Evolutionary conservation across 805 yeast genomes (phyloP), one percentile per base, ranked within the genome.

Genomic region (Kluyveromyces wickerhamii): DNA sequence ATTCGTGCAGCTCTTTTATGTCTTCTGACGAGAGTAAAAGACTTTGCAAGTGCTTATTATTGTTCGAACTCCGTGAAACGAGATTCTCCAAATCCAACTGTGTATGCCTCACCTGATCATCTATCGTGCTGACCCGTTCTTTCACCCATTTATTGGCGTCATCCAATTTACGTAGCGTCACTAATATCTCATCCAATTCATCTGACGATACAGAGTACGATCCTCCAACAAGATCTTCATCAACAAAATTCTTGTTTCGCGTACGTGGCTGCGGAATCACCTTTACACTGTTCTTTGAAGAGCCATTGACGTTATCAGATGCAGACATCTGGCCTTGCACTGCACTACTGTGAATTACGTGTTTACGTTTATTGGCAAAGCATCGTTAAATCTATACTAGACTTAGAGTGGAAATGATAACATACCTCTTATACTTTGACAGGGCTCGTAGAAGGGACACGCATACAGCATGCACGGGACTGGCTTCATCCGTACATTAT

Each of bases 21-120:
- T 38, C 40, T 25, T 42, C 36, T 8, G 40, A 24, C 12, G 42
- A 33, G 20, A 39, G 34, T 23, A 40, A 34, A 34, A 42, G 35
- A 21, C 39, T 37, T 21, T 42, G 42, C 16, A 42, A 32, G 23
- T 42, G 45, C 19, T 39, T 42, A 25, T 42, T 42, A 35, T 42
- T 42, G 39, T 42, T 42, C 14, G 39, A 25, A 18, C 43, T 39
- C 26, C 45, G 34, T 11, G 40, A 29, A 24, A 39, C 41, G 21
- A 42, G 26, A 24, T 36, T 38, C 24, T 42, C 41, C 13, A 42
- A 36, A 20, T 42, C 43, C 27, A 42, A 18, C 32, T 42, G 43
- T 11, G 45, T 40, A 21, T 30, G 34, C 12, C 36, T 33, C 6
- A 38, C 36, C 13, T 34, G 37, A 14, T 34, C 28, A 32, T 42